Evolutionary conservation across 352 stramenopile species (phyloP).

Genomic region (Peronospora belbahrii): DNA sequence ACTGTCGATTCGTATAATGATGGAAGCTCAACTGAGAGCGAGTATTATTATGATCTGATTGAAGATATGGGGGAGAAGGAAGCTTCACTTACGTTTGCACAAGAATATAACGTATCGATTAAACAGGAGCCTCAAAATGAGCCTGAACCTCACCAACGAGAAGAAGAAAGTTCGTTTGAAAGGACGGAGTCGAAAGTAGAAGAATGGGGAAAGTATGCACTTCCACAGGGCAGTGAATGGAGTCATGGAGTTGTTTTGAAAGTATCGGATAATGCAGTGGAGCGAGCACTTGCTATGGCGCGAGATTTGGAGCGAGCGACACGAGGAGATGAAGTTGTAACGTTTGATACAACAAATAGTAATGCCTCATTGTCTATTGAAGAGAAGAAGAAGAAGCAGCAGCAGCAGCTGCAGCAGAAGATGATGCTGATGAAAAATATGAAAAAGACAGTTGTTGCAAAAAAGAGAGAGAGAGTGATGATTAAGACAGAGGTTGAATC

Average conservation of each 20-base stretch:
- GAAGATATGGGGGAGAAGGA: constrained; percentile 2
- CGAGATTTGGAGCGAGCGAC: background rate
- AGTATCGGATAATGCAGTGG: constrained; percentile 3
- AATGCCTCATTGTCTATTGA: constrained; percentile 1
- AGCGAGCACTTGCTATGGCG: constrained; percentile 10
- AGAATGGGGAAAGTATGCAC: background rate
- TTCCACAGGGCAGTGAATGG: constrained; percentile 20
- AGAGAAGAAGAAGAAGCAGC: background rate
- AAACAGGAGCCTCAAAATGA: background rate
- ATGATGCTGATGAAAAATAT: too few species aligned
- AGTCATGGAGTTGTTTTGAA: constrained; percentile 8
- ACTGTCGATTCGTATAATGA: constrained; percentile 12
- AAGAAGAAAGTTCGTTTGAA: background rate
- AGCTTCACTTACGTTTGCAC: background rate
- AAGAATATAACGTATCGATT: background rate
- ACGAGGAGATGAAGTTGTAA: constrained; percentile 7
- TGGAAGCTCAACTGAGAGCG: constrained; percentile 27
- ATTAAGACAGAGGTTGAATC: constrained; percentile 5
- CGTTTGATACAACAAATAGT: constrained; percentile 10
- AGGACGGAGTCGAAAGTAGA: too few species aligned
- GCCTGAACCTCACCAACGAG: background rate
- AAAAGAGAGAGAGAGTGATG: background rate
- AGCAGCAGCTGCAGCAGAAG: too few species aligned
- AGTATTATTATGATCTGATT: constrained; percentile 19
- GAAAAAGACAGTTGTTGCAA: background rate